phyloP scores from a whole-genome alignment of 805 yeast genomes.

The Sugiyamaella boreocaroliniensis region DNA sequence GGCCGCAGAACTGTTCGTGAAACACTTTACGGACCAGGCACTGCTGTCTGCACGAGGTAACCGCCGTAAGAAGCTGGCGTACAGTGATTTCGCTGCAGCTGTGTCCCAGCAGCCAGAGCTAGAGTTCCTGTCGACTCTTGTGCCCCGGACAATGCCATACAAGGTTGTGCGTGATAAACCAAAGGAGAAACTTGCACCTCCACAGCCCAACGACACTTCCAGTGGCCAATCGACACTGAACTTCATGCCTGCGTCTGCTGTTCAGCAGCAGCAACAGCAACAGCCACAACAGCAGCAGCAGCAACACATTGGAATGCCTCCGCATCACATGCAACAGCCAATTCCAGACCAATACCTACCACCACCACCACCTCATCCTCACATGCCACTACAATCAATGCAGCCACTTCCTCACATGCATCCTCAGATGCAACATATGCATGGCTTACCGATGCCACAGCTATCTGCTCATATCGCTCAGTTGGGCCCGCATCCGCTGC shows the following conservation, averaged over 20 bases:
- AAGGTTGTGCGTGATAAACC: conserved; percentile 8
- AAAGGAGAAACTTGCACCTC: background rate
- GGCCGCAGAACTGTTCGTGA: conserved; percentile 72
- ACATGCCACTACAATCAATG: background rate
- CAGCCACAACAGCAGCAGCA: background rate
- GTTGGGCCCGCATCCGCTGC: background rate
- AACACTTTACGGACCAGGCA: conserved; percentile 66
- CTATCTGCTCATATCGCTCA: background rate
- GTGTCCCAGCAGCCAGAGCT: conserved; percentile 54
- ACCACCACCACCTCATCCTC: background rate
- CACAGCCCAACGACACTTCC: background rate
- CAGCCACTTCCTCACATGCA: background rate
- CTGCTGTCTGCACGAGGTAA: conserved; percentile 55
- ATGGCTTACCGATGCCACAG: background rate
- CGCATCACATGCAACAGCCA: background rate
- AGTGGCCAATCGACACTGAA: conserved; percentile 3
- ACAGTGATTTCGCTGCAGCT: conserved; percentile 62
- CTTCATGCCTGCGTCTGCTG: background rate
- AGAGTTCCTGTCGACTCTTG: conserved; percentile 53
- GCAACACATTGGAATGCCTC: background rate
- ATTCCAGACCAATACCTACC: background rate
- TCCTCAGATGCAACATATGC: background rate
- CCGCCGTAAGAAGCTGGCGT: conserved; percentile 61
- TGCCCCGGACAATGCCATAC: conserved; percentile 41
- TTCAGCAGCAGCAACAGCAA: background rate